Evolutionary conservation across 257 asterid species (phyloP).

Genomic region (Mitragyna speciosa): DNA sequence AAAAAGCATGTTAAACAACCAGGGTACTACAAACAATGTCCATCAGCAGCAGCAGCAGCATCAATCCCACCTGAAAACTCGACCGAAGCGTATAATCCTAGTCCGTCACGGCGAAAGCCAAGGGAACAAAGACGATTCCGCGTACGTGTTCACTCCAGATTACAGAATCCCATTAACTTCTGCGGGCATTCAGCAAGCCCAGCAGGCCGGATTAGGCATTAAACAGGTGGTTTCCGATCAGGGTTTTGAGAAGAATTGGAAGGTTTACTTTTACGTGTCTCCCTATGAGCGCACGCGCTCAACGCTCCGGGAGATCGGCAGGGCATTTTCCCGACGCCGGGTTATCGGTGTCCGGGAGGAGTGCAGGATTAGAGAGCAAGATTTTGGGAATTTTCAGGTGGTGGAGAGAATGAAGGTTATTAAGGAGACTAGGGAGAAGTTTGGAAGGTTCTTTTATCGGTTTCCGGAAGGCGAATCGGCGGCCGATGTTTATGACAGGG

Average conservation of each 20-base stretch:
- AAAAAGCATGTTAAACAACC: not conserved
- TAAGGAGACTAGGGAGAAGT: slow-evolving; percentile 81
- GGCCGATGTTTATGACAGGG: slow-evolving; percentile 90
- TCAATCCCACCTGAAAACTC: slow-evolving; percentile 25
- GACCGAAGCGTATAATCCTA: slow-evolving; percentile 82
- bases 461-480: slow-evolving; percentile 97
- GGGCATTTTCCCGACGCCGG: slow-evolving; percentile 56
- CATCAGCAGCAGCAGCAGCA: not conserved
- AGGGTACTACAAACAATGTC: not conserved
- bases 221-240: slow-evolving; percentile 44
- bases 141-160: slow-evolving; percentile 75
- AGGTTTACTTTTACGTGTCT: slow-evolving; percentile 77
- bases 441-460: slow-evolving; percentile 84
- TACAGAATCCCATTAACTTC: slow-evolving; percentile 69
- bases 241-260: slow-evolving; percentile 58
- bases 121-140: slow-evolving; percentile 68
- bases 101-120: slow-evolving; percentile 94
- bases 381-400: slow-evolving; percentile 94
- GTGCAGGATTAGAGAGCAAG: slow-evolving; percentile 89
- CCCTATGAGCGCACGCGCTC: slow-evolving; percentile 81
- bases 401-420: slow-evolving; percentile 76
- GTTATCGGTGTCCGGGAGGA: slow-evolving; percentile 83
- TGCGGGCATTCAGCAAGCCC: slow-evolving; percentile 62
- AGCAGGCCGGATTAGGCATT: slow-evolving; percentile 58
- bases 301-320: slow-evolving; percentile 79